Conservation (phyloP, 2,329 filamentous ascomycete species). For the Venturia pyrina region DNA sequence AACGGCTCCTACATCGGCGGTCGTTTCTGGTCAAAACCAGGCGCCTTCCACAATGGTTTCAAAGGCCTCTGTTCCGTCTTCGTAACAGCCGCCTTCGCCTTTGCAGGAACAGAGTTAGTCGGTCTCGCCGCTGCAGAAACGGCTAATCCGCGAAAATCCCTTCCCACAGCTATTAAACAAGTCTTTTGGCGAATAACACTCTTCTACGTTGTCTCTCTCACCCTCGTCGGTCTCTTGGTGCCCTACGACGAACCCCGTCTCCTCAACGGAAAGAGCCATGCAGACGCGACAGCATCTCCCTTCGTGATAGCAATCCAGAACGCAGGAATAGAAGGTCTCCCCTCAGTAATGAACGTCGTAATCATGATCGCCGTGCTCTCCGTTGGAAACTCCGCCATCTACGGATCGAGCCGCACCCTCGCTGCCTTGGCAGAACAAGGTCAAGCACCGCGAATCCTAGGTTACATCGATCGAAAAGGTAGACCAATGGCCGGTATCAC, state of each 20-base stretch:
- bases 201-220: conserved; percentile 79
- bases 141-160: conserved; percentile 66
- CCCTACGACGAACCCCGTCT: conserved; percentile 59
- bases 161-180: conserved; percentile 83
- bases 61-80: conserved; percentile 73
- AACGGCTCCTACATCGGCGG: conserved; percentile 69
- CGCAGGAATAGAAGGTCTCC: conserved; percentile 69
- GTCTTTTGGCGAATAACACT: conserved; percentile 78
- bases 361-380: conserved; percentile 85
- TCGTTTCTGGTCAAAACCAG: conserved; percentile 58
- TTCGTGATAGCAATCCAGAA: conserved; percentile 89
- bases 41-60: conserved; percentile 74
- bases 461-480: conserved; percentile 52
- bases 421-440: conserved; percentile 78
- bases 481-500: conserved; percentile 48
- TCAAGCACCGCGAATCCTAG: conserved; percentile 46
- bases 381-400: conserved; percentile 85
- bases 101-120: conserved; percentile 66
- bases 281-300: conserved; percentile 67
- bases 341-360: conserved; percentile 88
- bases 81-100: conserved; percentile 65
- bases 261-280: conserved; percentile 45
- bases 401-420: conserved; percentile 81
- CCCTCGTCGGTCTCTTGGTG: conserved; percentile 72
- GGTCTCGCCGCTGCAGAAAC: conserved; percentile 70